Evolutionary conservation across 1,284 basidiomycete genomes (phyloP).

Genomic region (Microbotryum scabiosae): DNA sequence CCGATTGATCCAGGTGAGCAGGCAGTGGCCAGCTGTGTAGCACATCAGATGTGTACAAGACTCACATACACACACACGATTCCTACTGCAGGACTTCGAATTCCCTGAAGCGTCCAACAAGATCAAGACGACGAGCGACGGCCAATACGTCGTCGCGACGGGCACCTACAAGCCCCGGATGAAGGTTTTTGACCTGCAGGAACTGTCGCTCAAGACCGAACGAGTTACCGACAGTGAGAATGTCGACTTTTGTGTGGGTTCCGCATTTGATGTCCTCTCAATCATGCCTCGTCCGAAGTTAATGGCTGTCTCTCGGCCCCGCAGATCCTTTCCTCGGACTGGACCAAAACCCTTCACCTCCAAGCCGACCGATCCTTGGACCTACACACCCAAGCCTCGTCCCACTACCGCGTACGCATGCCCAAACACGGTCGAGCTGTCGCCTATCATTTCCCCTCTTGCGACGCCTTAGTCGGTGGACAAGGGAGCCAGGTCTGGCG

Average conservation of each 20-base stretch:
- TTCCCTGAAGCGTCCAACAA: slow-evolving; percentile 94
- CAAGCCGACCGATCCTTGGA: slow-evolving; percentile 93
- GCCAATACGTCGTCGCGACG: slow-evolving; percentile 84
- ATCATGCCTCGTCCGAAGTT: background rate
- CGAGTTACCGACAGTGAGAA: slow-evolving; percentile 94
- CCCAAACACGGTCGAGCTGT: slow-evolving; percentile 87
- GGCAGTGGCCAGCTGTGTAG: background rate
- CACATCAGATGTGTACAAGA: background rate
- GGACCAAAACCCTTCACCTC: slow-evolving; percentile 97
- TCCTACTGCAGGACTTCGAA: slow-evolving; percentile 67
- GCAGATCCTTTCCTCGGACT: slow-evolving; percentile 92
- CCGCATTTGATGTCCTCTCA: background rate
- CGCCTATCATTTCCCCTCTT: slow-evolving; percentile 77
- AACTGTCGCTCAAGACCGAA: slow-evolving; percentile 91
- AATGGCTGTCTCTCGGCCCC: background rate
- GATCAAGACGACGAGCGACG: slow-evolving; percentile 83
- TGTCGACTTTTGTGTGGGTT: slow-evolving; percentile 81
- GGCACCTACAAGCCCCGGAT: slow-evolving; percentile 99
- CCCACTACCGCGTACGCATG: slow-evolving; percentile 86
- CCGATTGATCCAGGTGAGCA: slow-evolving; percentile 33
- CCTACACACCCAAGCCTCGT: slow-evolving; percentile 86
- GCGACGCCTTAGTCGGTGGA: slow-evolving; percentile 68
- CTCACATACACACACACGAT: background rate
- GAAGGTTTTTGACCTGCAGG: slow-evolving; percentile 88
- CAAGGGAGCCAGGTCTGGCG: slow-evolving; percentile 81